These are phyloP conservation scores for Amanita polypyramis DNA, from an alignment of 768 basidiomycete genomes.

Conservation along the genomic window DNA sequence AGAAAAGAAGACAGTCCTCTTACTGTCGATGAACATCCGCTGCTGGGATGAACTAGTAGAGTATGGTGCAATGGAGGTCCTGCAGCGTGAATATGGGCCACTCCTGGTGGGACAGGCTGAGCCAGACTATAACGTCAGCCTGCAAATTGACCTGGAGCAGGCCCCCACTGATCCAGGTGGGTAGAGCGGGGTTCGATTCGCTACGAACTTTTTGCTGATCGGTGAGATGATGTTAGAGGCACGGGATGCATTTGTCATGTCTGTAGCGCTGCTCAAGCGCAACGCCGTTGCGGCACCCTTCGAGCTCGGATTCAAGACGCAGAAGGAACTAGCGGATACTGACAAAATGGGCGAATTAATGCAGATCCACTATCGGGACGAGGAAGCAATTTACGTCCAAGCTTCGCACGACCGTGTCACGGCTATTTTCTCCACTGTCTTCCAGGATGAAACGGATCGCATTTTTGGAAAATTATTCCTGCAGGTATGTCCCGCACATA, in stretches of 20 bases:
- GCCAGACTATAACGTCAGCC: constrained; percentile 80
- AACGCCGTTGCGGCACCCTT: constrained; percentile 94
- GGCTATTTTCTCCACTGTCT: constrained; percentile 94
- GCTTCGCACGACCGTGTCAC: constrained; percentile 94
- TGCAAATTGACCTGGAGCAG: constrained; percentile 82
- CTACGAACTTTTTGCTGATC: not conserved
- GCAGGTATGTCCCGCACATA: constrained; percentile 44
- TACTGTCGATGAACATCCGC: constrained; percentile 93
- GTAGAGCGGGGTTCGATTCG: constrained; percentile 11
- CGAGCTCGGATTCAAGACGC: constrained; percentile 74
- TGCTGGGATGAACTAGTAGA: constrained; percentile 92
- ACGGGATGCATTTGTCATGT: constrained; percentile 69
- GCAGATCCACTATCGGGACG: constrained; percentile 89
- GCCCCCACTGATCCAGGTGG: constrained; percentile 73
- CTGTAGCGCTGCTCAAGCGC: constrained; percentile 79
- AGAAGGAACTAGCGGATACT: constrained; percentile 74
- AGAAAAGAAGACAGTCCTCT: constrained; percentile 67
- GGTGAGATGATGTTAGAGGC: constrained; percentile 40
- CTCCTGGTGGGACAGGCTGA: constrained; percentile 62
- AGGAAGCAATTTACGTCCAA: constrained; percentile 94
- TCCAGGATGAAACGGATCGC: constrained; percentile 94
- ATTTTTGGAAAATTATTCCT: constrained; percentile 98
- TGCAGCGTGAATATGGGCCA: constrained; percentile 75
- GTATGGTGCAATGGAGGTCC: constrained; percentile 75
- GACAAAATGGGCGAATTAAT: constrained; percentile 74